Evolutionary conservation across 176 grass and related monocot species (phyloP).

Genomic region (Microstegium vimineum): DNA sequence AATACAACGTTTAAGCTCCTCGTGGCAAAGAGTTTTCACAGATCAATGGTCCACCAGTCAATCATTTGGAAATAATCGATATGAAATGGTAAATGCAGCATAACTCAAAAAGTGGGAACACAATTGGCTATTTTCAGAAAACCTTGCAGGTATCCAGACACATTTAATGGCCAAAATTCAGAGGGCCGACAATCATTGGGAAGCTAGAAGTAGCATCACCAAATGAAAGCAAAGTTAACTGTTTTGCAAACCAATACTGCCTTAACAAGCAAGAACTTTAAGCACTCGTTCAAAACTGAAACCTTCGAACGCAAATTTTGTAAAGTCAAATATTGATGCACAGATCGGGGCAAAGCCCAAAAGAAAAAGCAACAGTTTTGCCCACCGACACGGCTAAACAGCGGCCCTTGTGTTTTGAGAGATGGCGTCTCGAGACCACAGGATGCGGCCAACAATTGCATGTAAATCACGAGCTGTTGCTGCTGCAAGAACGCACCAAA

Average conservation of each 20-base stretch:
- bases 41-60: conserved; percentile 30
- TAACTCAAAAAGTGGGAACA: not conserved
- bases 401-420: conserved; percentile 10
- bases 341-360: conserved; percentile 21
- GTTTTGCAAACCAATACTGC: not conserved
- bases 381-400: conserved; percentile 38
- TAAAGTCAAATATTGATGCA: conserved; percentile 29
- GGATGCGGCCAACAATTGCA: conserved; percentile 25
- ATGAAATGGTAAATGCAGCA: not conserved
- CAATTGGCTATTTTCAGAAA: conserved; percentile 16
- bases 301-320: conserved; percentile 4
- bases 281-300: conserved; percentile 15
- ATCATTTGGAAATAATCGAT: conserved; percentile 23
- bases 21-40: not conserved
- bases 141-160: conserved; percentile 28
- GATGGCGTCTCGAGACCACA: conserved; percentile 9
- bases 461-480: conserved; percentile 18
- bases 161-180: conserved; percentile 15
- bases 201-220: conserved; percentile 12
- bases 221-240: conserved; percentile 18
- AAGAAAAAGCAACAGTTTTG: conserved; percentile 43
- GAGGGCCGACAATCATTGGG: conserved; percentile 5
- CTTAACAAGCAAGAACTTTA: conserved; percentile 32
- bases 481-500: conserved; percentile 24
- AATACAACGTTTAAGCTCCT: not conserved